phyloP scores from a whole-genome alignment of 768 basidiomycete species.

The Suillus variegatus region DNA sequence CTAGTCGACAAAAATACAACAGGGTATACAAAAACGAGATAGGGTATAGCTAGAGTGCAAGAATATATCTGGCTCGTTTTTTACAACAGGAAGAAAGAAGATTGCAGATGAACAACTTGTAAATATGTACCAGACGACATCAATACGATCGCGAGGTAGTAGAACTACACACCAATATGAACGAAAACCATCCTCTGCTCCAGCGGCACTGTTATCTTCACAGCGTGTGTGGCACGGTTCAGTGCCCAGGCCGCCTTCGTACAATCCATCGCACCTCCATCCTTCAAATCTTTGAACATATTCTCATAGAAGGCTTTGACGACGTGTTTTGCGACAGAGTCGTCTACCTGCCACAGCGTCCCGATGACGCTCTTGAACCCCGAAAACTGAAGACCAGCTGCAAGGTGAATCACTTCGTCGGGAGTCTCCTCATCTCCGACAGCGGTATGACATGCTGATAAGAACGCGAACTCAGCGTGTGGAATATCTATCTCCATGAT shows the following conservation, averaged over 20 bases:
- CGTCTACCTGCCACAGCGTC: constrained; percentile 22
- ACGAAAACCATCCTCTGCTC: constrained; percentile 10
- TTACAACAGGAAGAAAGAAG: too few relatives aligned
- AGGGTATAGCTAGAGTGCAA: too few relatives aligned
- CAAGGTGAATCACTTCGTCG: constrained; percentile 24
- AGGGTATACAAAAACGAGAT: too few relatives aligned
- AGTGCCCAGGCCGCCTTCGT: constrained; percentile 9
- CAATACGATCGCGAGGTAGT: not conserved
- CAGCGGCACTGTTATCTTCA: constrained; percentile 1
- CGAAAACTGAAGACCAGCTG: constrained; percentile 21
- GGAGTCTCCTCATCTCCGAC: constrained; percentile 15
- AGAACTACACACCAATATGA: constrained; percentile 10
- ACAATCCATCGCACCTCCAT: not conserved
- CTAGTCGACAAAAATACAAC: too few relatives aligned
- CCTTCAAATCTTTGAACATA: constrained; percentile 4
- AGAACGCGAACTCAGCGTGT: constrained; percentile 9
- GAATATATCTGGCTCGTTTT: too few relatives aligned
- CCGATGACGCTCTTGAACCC: constrained; percentile 25
- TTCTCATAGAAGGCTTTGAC: not conserved
- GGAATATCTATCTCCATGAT: constrained; percentile 1
- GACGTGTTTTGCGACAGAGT: constrained; percentile 2
- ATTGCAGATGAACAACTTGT: too few relatives aligned
- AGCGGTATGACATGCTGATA: constrained; percentile 29
- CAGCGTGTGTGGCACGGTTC: not conserved
- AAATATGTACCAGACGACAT: not conserved